Evolutionary conservation across 1,139 yeast genomes (phyloP).

Genomic region (Arxiozyma slooffiae): DNA sequence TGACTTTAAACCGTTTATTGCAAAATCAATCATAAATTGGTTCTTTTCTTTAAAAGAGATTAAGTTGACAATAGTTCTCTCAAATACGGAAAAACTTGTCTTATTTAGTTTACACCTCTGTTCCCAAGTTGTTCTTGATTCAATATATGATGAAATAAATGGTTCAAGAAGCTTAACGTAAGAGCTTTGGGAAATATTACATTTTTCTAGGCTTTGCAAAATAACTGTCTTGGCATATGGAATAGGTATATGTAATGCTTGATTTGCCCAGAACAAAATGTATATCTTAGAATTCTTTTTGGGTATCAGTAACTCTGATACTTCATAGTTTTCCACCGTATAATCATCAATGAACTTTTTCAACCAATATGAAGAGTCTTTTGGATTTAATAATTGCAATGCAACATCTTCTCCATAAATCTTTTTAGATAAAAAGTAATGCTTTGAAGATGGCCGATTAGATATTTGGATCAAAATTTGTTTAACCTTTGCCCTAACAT

Average conservation of each 20-base stretch:
- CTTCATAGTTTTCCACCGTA: constrained; percentile 38
- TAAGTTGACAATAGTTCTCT: constrained; percentile 43
- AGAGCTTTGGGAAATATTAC: constrained; percentile 23
- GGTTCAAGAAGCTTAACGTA: constrained; percentile 34
- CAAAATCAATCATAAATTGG: constrained; percentile 48
- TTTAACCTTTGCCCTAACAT: constrained; percentile 33
- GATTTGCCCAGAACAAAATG: constrained; percentile 43
- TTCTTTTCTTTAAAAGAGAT: constrained; percentile 52
- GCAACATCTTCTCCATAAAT: constrained; percentile 41
- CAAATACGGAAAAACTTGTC: constrained; percentile 44
- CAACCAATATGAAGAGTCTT: constrained; percentile 48
- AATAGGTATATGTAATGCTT: constrained; percentile 36
- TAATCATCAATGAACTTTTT: constrained; percentile 39
- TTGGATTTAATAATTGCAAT: constrained; percentile 53
- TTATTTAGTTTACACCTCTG: constrained; percentile 40
- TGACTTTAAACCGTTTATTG: constrained; percentile 45
- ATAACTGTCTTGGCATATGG: constrained; percentile 40
- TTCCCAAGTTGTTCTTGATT: constrained; percentile 38
- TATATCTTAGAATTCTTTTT: constrained; percentile 38
- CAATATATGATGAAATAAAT: constrained; percentile 35
- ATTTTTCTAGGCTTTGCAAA: constrained; percentile 22
- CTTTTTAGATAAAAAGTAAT: constrained; percentile 34
- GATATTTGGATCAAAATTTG: constrained; percentile 30
- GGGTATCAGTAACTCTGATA: constrained; percentile 34
- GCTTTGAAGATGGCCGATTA: constrained; percentile 34